phyloP scores from a whole-genome alignment of 768 basidiomycete species.

The Termitomyces sp. region DNA sequence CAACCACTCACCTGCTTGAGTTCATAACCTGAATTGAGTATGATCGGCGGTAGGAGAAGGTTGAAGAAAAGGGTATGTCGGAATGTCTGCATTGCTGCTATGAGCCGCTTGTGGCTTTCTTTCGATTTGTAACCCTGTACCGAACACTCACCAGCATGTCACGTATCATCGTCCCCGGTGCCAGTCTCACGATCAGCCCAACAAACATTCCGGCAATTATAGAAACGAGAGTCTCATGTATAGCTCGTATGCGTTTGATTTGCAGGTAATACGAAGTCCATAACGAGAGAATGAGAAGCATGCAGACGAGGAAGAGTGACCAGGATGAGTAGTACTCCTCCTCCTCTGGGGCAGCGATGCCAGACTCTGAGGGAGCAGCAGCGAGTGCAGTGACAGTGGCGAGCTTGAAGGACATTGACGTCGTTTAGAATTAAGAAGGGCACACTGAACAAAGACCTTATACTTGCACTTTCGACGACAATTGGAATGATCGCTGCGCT shows the following conservation, averaged over 20 bases:
- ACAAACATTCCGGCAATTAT: slow-evolving; percentile 97
- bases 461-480: not conserved
- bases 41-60: slow-evolving; percentile 95
- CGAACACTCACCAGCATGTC: slow-evolving; percentile 85
- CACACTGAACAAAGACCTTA: not conserved
- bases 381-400: slow-evolving; percentile 28
- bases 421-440: not conserved
- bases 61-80: slow-evolving; percentile 98
- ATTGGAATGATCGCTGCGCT: not conserved
- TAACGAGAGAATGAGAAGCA: slow-evolving; percentile 89
- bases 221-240: slow-evolving; percentile 94
- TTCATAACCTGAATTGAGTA: slow-evolving; percentile 96
- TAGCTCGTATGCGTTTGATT: slow-evolving; percentile 89
- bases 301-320: slow-evolving; percentile 90
- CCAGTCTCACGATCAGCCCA: slow-evolving; percentile 82
- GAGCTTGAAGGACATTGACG: slow-evolving; percentile 31
- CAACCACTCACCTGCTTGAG: slow-evolving; percentile 73
- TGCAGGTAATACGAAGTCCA: slow-evolving; percentile 98
- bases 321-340: slow-evolving; percentile 91
- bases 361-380: slow-evolving; percentile 22
- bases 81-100: slow-evolving; percentile 61
- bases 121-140: not conserved
- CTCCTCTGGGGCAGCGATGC: slow-evolving; percentile 49
- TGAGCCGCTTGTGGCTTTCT: not conserved
- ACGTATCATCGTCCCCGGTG: slow-evolving; percentile 90